phyloP scores from a whole-genome alignment of 306 rosid species.

The Sphenostylis stenocarpa region DNA sequence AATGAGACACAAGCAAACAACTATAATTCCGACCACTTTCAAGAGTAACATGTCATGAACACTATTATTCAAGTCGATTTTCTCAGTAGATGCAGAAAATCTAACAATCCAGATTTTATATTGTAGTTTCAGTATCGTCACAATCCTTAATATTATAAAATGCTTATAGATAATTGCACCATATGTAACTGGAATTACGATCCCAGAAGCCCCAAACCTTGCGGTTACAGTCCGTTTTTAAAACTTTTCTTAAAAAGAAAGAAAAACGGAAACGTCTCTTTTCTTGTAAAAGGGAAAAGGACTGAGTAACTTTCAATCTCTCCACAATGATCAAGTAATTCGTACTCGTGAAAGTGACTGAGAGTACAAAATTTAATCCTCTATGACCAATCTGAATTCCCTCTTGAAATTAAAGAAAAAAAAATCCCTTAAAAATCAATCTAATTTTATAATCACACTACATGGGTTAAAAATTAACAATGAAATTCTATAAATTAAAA shows the following conservation, averaged over 20 bases:
- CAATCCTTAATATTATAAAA: not conserved
- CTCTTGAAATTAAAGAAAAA: not conserved
- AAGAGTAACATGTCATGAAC: not conserved
- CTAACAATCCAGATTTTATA: not conserved
- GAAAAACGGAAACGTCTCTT: not conserved
- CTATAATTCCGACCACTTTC: not conserved
- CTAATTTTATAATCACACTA: not conserved
- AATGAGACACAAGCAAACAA: not conserved
- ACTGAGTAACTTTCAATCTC: not conserved
- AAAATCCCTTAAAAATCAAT: not conserved
- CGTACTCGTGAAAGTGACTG: conserved; percentile 17
- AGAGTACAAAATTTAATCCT: not conserved
- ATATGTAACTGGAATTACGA: not conserved
- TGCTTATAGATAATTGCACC: not conserved
- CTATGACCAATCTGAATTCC: not conserved
- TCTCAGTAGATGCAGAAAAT: not conserved
- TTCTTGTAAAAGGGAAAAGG: not conserved
- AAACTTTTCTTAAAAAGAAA: not conserved
- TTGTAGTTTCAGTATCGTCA: not conserved
- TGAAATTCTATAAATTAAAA: not conserved
- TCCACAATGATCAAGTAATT: conserved; percentile 2
- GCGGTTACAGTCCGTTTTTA: not conserved
- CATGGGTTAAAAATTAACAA: not conserved
- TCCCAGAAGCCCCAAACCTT: not conserved
- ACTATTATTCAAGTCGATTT: not conserved